A percentile compares a stretch with the other conserved stretches of the same genome.
phyloP scores from a whole-genome alignment of 1,139 yeast genomes.

The Pneumocystis murina region DNA sequence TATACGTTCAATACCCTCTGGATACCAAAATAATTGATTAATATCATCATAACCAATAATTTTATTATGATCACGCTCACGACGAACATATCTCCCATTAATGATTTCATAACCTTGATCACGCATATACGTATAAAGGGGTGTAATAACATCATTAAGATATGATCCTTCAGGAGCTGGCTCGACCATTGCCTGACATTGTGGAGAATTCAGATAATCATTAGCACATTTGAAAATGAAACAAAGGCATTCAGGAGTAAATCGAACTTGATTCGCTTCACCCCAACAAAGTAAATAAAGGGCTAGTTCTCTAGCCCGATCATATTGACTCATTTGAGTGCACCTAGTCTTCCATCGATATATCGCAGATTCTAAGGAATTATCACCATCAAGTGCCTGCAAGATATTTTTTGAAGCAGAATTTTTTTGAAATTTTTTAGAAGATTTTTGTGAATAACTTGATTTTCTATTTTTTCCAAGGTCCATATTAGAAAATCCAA shows the following conservation, averaged over 20 bases:
- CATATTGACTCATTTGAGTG: slow-evolving; percentile 54
- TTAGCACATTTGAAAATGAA: slow-evolving; percentile 85
- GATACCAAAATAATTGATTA: slow-evolving; percentile 97
- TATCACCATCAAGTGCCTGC: slow-evolving; percentile 77
- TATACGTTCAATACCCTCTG: slow-evolving; percentile 93
- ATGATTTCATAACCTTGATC: slow-evolving; percentile 88
- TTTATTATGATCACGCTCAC: slow-evolving; percentile 91
- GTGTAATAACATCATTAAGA: slow-evolving; percentile 81
- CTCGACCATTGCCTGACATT: slow-evolving; percentile 57
- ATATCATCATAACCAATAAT: slow-evolving; percentile 96
- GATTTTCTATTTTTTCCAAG: slow-evolving; percentile 32
- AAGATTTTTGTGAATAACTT: slow-evolving; percentile 12
- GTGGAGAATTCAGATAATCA: slow-evolving; percentile 75
- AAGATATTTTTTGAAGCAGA: slow-evolving; percentile 39
- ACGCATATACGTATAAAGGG: slow-evolving; percentile 77
- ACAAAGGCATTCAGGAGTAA: slow-evolving; percentile 83
- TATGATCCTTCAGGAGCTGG: slow-evolving; percentile 64
- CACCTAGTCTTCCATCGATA: slow-evolving; percentile 69
- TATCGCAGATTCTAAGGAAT: slow-evolving; percentile 65
- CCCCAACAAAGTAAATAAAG: slow-evolving; percentile 91
- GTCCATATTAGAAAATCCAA: slow-evolving; percentile 66
- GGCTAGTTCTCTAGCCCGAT: slow-evolving; percentile 81
- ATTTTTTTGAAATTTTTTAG: slow-evolving; percentile 30
- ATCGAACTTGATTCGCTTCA: slow-evolving; percentile 94
- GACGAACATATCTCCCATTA: slow-evolving; percentile 90